Base-by-base conservation (phyloP, 2,329 filamentous ascomycete genomes). In the Hymenoscyphus infarciens region DNA sequence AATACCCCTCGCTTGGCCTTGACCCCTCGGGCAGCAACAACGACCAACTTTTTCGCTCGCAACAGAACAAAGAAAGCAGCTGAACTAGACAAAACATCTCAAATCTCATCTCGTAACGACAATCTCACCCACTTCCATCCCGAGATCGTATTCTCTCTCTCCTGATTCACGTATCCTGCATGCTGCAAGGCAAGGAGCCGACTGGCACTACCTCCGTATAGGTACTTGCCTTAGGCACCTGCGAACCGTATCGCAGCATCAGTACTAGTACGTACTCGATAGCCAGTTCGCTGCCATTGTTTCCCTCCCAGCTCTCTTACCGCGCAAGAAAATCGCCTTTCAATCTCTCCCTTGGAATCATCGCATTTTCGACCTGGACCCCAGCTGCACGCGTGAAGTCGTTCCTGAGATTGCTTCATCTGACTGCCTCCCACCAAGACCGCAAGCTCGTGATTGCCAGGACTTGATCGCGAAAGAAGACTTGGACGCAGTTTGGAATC, bases 81-180 rank as follows among this genome's bases (percentile, higher is more conserved):
- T 49, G 42, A 49, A 11, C 42, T 49, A 49, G 19, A 22, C 42
- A 49, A 49, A 49, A 22, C 42, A 49, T 22, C 42, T 49, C n/a
- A 19, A 49, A 22, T 11, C n/a, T 11, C 7, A 49, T 5, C 6
- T n/a, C 10, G 4, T n/a, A 22, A 1, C 19, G n/a, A 19, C 42
- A 22, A 49, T 49, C n/a, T 22, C n/a, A 49, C 42, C 19, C 8
- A 8, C 19, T 25, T 31, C 29, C 5, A 31, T 7, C 7, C 42
- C 19, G 6, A 11, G n/a, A 35, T 35, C n/a, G 10, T 22, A 11
- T 49, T 49, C n/a, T 8, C n/a, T 19, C 42, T 25, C 42, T 22
- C 42, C n/a, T 49, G 42, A 49, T 49, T 49, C 42, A 49, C 42
- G 42, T 49, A 49, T 49, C n/a, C 42, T 49, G 42, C 42, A 49